Evolutionary conservation across 116 monocot genomes (phyloP), one percentile per base, ranked within the genome.

Genomic region (Trichopus zeylanicus): DNA sequence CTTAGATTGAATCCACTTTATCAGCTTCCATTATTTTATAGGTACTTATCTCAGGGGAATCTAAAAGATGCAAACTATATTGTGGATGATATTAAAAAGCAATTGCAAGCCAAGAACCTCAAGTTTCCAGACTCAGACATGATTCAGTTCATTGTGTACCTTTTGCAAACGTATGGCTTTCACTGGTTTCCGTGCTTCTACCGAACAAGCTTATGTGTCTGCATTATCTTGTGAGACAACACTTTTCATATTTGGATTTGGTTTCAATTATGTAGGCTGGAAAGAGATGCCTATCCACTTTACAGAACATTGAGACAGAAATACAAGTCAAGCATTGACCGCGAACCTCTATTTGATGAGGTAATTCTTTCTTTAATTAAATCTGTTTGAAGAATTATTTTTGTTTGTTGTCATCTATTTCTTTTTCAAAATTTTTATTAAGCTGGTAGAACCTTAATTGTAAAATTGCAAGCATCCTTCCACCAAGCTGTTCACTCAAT

Each of bases 261-360:
- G 21, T 2, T 10, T 62, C 26, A 64, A 18, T 66, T 55, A 51
- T 60, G 15, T 57, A 98, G 97, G 63, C 61, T 98, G 69, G 82
- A 91, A 78, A 84, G 91, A 55, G 97, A 98, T 71, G 84, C 97
- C 31, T 80, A 86, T 42, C 97, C 97, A 8, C 70, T 98, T 33
- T 87, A 91, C 56, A 88, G 80, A 62, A 81, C 82, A 60, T 71
- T 98, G 59, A 84, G 71, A 60, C 81, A 98, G 70, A 98, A 85
- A 57, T 98, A 77, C 70, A 73, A 88, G 66, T 59, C 87, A 53
- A 85, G 84, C 46, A 75, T 78, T 63, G 87, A 91, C n/a, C 76
- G 91, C 4, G 97, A 98, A 58, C 51, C 80, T 63, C 73, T 74
- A 55, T 88, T 98, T 74, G 70, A 85, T 64, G 97, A 84, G 97